Evolutionary conservation across 495 filamentous ascomycete species (phyloP), one percentile per base, ranked within the genome.

Genomic region (Copromyces sp.): DNA sequence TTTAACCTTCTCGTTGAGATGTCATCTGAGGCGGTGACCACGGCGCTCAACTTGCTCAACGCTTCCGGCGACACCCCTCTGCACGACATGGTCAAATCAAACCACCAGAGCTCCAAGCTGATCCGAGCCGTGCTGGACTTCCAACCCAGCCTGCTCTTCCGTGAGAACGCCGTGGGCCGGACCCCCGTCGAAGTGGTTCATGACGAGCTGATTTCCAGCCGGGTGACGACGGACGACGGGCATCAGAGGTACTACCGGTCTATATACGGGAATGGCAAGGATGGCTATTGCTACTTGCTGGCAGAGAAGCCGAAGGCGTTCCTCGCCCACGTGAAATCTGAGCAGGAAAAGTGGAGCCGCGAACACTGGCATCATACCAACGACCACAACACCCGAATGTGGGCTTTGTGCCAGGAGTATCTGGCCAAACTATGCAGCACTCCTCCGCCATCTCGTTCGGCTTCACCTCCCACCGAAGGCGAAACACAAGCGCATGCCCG

Each of bases 151-250:
- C 82, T 93, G 0, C 78, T 93, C 0, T 84, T 86, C 75, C 85
- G 87, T 42, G 92, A 94, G 75, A 93, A 92, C 75, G 85, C 90
- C 0, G 90, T 89, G 0, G 92, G 91, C 12, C 85, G 84, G 12
- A 94, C 91, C 3, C 88, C 91, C 0, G 79, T 84, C 29, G 91
- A 94, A 71, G 83, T 93, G 45, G 87, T 89, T 2, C 83, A 86
- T 40, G 87, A 89, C 69, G 75, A 79, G 3, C 87, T 86, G 80
- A 75, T 88, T 24, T 42, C 78, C 3, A 69, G 72, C 37, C 73
- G 45, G 1, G 53, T 75, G 68, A 47, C 12, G 71, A 59, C 53
- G 14, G 53, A 61, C 6, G 12, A 29, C 6, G 14, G 29, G 37
- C 53, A 17, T 12, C 53, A 35, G 3, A 16, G 53, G 12, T 3